phyloP scores from a whole-genome alignment of 2,329 filamentous ascomycete genomes.

The Calonectria henricotiae region DNA sequence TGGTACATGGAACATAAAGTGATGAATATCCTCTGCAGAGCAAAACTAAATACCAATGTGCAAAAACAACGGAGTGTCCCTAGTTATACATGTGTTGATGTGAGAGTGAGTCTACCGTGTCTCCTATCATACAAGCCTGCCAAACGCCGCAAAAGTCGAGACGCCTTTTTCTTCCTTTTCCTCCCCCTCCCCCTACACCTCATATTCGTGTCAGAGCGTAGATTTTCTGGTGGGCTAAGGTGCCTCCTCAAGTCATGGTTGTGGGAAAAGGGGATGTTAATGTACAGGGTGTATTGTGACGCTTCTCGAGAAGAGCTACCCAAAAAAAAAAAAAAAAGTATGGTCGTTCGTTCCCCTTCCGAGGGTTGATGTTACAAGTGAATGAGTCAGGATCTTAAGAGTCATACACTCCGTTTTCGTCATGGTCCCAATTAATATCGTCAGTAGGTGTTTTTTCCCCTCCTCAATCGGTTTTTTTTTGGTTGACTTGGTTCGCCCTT shows the following conservation, averaged over 20 bases:
- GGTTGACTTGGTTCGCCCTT: neutral
- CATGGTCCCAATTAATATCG: conserved; percentile 14
- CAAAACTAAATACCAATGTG: conserved; percentile 12
- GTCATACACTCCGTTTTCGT: conserved; percentile 17
- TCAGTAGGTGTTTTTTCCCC: neutral
- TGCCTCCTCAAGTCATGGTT: neutral
- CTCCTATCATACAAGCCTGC: conserved; percentile 29
- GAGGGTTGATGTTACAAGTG: conserved; percentile 11
- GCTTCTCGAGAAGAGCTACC: neutral
- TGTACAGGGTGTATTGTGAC: neutral
- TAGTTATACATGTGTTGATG: conserved; percentile 32
- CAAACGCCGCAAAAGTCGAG: conserved; percentile 34
- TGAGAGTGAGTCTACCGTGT: conserved; percentile 10
- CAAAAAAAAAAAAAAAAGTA: neutral
- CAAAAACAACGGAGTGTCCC: conserved; percentile 14
- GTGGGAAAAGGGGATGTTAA: neutral
- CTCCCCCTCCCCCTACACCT: neutral
- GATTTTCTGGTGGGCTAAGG: conserved; percentile 8
- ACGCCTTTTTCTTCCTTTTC: neutral
- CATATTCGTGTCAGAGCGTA: conserved; percentile 1
- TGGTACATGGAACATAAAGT: conserved; percentile 20
- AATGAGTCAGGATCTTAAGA: neutral
- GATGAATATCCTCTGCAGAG: conserved; percentile 16
- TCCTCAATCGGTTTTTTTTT: neutral
- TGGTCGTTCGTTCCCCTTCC: neutral